Evolutionary conservation across 352 stramenopile species (phyloP), one percentile per base, ranked within the genome.

Genomic region (Phytophthora nicotianae): DNA sequence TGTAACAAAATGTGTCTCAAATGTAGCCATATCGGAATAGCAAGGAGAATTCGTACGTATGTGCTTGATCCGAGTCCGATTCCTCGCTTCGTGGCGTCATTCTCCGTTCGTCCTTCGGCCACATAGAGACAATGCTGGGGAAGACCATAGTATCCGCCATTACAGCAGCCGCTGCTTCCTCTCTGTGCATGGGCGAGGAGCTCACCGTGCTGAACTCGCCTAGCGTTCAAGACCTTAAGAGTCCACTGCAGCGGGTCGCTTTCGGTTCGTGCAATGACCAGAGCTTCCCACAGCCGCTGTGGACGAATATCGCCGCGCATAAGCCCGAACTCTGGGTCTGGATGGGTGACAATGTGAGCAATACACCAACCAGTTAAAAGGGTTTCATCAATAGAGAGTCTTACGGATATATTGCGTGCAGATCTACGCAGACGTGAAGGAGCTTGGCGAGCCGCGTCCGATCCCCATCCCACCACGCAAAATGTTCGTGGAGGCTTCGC

Each of bases 181-280:
- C 63, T 19, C 23, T 73, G 32, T 54, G 55, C 17, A 9, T 51
- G n/a, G 67, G 13, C 27, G 23, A 50, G 3, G 16, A 57, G 14
- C 21, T 75, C 26, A 65, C 51, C 17, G 26, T 54, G 11, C 17
- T 47, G 1, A 55, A 52, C 7, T 50, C 38, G 23, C 66, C 75
- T 20, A 71, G 63, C 26, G 61, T 88, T 17, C 50, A 82, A 50
- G 74, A 86, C 62, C 72, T 91, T 56, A 62, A 70, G 42, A 27
- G 65, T 37, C 74, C 82, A 33, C 75, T 91, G 21, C 38, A 71
- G 23, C 78, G 70, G 50, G 69, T 95, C 42, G 83, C 75, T 24
- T 96, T 96, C 66, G 87, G 85, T 37, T 96, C 87, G 11, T 96
- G 87, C 81, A 96, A 93, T 47, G 84, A 96, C 49, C 87, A 96